A percentile compares a stretch with the other conserved stretches of the same genome.
These are phyloP conservation scores for Fusarium camptoceras DNA, from an alignment of 2,329 filamentous ascomycete species.

Conservation along the genomic window DNA sequence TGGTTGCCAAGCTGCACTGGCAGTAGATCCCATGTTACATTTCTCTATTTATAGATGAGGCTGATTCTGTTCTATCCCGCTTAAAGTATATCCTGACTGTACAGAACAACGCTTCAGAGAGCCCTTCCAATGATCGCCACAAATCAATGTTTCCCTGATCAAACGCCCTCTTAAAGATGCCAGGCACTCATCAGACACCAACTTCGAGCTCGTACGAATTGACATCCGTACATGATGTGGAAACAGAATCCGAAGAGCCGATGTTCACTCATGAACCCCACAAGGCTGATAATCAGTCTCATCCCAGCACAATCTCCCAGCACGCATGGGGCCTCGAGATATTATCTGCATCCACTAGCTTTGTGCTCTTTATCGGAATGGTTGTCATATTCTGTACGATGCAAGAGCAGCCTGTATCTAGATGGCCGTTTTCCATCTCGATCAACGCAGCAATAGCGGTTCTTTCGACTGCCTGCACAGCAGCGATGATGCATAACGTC, in stretches of 20 bases:
- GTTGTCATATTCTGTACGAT: neutral
- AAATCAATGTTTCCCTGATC: neutral
- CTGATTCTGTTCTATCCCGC: too few species aligned
- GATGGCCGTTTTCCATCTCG: fast-evolving
- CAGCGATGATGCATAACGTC: neutral
- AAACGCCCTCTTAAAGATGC: neutral
- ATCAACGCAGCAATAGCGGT: fast-evolving
- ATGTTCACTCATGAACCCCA: fast-evolving
- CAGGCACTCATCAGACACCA: neutral
- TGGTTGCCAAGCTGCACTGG: neutral
- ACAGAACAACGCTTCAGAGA: too few species aligned
- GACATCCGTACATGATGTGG: neutral
- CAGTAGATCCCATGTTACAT: neutral
- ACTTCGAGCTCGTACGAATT: neutral
- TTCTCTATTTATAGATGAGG: neutral
- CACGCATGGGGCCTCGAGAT: neutral
- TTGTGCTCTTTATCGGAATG: neutral
- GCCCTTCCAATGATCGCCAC: too few species aligned
- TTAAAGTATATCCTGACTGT: neutral
- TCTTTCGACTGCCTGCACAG: neutral
- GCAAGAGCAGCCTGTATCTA: neutral
- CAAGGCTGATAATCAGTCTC: fast-evolving
- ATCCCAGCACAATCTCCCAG: neutral
- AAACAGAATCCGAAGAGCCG: neutral
- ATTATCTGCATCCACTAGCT: neutral